A percentile compares a stretch with the other conserved stretches of the same genome.
phyloP scores from a whole-genome alignment of 345 rosid genomes.

The Carallia pectinifolia region DNA sequence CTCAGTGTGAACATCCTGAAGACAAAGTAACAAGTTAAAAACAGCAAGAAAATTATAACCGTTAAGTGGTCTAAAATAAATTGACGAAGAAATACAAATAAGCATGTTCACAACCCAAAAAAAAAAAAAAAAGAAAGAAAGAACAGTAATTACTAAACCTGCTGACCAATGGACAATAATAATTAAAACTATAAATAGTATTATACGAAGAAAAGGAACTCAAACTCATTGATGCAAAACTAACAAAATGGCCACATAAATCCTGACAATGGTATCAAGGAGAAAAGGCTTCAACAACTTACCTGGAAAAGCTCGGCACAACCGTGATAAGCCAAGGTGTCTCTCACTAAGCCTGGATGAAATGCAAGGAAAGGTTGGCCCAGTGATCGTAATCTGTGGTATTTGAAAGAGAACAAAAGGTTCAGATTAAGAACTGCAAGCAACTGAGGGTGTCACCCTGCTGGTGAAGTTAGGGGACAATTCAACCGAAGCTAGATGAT shows the following conservation, averaged over 20 bases:
- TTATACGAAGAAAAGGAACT: neutral
- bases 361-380: slow-evolving; percentile 83
- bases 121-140: too few species aligned
- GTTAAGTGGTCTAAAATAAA: slow-evolving; percentile 7
- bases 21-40: slow-evolving; percentile 20
- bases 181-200: neutral
- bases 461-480: neutral
- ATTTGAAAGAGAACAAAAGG: slow-evolving; percentile 11
- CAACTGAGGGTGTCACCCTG: neutral
- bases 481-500: too few species aligned
- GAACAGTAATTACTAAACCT: neutral
- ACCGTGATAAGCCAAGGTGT: slow-evolving; percentile 91
- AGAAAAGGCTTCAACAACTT: slow-evolving; percentile 22
- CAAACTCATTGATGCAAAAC: neutral
- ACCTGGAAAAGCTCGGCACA: slow-evolving; percentile 99
- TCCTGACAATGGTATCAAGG: slow-evolving; percentile 13
- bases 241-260: neutral
- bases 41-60: slow-evolving; percentile 19
- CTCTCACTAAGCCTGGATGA: slow-evolving; percentile 87
- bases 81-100: slow-evolving; percentile 9
- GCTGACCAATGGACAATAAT: neutral
- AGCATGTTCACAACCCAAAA: neutral
- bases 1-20: slow-evolving; percentile 91
- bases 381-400: slow-evolving; percentile 61
- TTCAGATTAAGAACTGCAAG: slow-evolving; percentile 16